Percentiles rank a stretch among this genome's conserved stretches.
These are phyloP conservation scores for Acrocalymma vagum DNA, from an alignment of 2,329 filamentous ascomycete genomes.

Conservation along the genomic window DNA sequence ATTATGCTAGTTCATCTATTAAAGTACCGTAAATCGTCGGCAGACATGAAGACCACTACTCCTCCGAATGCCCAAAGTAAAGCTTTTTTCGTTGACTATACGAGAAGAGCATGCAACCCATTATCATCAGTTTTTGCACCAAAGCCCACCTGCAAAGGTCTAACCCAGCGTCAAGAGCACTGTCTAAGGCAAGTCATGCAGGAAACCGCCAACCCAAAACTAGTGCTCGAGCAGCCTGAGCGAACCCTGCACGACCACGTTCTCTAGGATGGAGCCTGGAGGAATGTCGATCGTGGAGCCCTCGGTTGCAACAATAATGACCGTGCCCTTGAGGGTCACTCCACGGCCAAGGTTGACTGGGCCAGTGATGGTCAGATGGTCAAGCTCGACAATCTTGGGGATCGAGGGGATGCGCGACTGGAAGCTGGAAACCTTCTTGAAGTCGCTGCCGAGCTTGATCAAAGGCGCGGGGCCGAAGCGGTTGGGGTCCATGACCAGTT, in stretches of 20 bases:
- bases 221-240: conserved; percentile 78
- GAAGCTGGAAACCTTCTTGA: conserved; percentile 99
- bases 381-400: conserved; percentile 88
- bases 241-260: conserved; percentile 98
- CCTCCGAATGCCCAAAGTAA: conserved; percentile 14
- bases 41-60: conserved; percentile 24
- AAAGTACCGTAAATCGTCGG: conserved; percentile 29
- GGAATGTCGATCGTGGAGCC: conserved; percentile 98
- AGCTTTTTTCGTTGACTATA: conserved; percentile 29
- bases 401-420: conserved; percentile 87
- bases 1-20: conserved; percentile 37
- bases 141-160: too few relatives aligned
- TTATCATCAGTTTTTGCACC: conserved; percentile 25
- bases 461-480: conserved; percentile 96
- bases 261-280: conserved; percentile 95
- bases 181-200: too few relatives aligned
- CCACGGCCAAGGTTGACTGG: conserved; percentile 96
- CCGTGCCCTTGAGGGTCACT: conserved; percentile 95
- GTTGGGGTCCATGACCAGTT: conserved; percentile 95
- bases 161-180: too few relatives aligned
- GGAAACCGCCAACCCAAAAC: conserved; percentile 21
- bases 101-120: conserved; percentile 30
- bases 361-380: conserved; percentile 96
- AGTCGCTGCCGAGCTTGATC: conserved; percentile 98
- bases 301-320: conserved; percentile 98